Percentiles rank a stretch among this genome's conserved stretches.
These are phyloP conservation scores for Epichloe brachyelytri DNA, from an alignment of 2,329 filamentous ascomycete genomes.

Conservation along the genomic window DNA sequence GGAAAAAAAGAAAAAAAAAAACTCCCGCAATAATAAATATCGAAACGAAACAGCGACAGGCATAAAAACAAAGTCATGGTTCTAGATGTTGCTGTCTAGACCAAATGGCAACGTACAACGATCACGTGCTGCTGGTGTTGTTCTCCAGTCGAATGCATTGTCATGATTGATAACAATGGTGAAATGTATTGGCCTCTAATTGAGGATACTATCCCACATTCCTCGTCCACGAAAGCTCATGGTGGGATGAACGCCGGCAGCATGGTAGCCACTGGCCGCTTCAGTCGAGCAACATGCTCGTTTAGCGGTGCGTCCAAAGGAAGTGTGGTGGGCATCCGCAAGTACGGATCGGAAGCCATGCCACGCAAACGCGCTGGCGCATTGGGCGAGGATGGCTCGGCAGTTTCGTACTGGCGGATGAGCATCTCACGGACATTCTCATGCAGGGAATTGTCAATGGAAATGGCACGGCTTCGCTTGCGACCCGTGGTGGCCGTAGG, in stretches of 20 bases:
- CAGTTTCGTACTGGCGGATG: constrained; percentile 19
- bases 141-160: not conserved
- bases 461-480: constrained; percentile 49
- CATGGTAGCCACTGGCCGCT: constrained; percentile 34
- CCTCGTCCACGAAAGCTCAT: constrained; percentile 42
- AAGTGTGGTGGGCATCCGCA: constrained; percentile 29
- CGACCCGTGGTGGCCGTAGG: constrained; percentile 25
- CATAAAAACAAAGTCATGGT: not conserved
- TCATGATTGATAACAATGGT: not conserved
- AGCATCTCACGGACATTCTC: constrained; percentile 56
- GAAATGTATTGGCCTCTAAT: constrained; percentile 21
- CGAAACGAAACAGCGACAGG: not conserved
- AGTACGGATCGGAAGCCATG: constrained; percentile 13
- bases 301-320: constrained; percentile 41
- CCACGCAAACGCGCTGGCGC: constrained; percentile 24
- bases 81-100: constrained; percentile 4
- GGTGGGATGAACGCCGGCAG: constrained; percentile 34
- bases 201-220: constrained; percentile 55
- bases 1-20: constrained; percentile 9
- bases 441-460: constrained; percentile 47
- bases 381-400: constrained; percentile 21
- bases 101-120: not conserved
- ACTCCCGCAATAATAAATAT: not conserved
- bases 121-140: constrained; percentile 1
- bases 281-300: constrained; percentile 54